Conservation (phyloP, 768 basidiomycete genomes). For the Lyophyllum shimeji region DNA sequence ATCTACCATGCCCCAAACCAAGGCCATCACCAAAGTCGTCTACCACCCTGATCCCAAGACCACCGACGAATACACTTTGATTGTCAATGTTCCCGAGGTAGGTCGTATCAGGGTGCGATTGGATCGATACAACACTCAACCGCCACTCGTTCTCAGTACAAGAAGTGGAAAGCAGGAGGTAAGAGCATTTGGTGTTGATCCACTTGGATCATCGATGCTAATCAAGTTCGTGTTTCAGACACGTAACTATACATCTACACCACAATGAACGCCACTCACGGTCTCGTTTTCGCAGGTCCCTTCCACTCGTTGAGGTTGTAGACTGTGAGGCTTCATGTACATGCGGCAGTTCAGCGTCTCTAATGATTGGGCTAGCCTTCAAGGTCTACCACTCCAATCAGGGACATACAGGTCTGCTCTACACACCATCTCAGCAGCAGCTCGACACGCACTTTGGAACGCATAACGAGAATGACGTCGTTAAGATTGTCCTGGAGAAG, state of each 20-base stretch:
- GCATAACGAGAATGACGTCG: constrained; percentile 62
- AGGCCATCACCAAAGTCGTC: constrained; percentile 63
- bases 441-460: constrained; percentile 74
- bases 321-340: constrained; percentile 55
- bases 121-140: constrained; percentile 10
- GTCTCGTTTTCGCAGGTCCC: constrained; percentile 44
- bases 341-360: neutral
- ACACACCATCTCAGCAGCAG: constrained; percentile 78
- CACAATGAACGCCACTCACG: constrained; percentile 1
- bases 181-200: constrained; percentile 22
- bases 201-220: constrained; percentile 16
- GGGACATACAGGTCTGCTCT: constrained; percentile 76
- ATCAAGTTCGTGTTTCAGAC: constrained; percentile 42
- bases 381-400: constrained; percentile 67
- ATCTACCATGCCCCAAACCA: constrained; percentile 41
- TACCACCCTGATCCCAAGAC: constrained; percentile 77
- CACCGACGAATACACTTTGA: constrained; percentile 69
- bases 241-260: constrained; percentile 47
- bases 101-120: constrained; percentile 15
- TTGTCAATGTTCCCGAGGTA: constrained; percentile 69
- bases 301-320: constrained; percentile 75
- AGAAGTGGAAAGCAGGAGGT: constrained; percentile 84
- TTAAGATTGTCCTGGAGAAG: constrained; percentile 56
- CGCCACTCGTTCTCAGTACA: constrained; percentile 44
- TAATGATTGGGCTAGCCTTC: constrained; percentile 52